Percentiles rank a stretch among this genome's conserved stretches.
These are phyloP conservation scores for Arachis stenosperma DNA, from an alignment of 306 rosid genomes.

Conservation along the genomic window DNA sequence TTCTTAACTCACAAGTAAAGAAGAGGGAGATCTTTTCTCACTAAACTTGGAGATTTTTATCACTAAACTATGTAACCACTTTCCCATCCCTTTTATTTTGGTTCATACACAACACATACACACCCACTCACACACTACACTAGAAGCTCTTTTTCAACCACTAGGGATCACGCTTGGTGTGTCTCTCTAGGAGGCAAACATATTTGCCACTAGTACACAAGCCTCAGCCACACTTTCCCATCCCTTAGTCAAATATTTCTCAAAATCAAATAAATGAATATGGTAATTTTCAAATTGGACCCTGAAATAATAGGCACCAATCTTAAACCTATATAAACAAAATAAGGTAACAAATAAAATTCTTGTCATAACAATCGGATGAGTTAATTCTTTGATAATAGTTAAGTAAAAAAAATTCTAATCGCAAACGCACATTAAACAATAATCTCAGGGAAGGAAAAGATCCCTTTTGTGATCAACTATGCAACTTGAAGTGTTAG, in stretches of 20 bases:
- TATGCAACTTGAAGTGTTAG: conserved; percentile 24
- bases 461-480: conserved; percentile 12
- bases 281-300: background rate
- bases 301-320: background rate
- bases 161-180: no score
- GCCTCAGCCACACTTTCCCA: background rate
- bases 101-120: no score
- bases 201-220: no score
- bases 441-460: conserved; percentile 16
- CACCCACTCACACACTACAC: no score
- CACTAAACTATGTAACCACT: background rate
- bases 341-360: conserved; percentile 1
- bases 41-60: no score
- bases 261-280: conserved; percentile 27
- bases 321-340: background rate
- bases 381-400: conserved; percentile 17
- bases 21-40: conserved; percentile 17
- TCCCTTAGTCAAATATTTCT: conserved; percentile 11
- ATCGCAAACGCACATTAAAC: conserved; percentile 2
- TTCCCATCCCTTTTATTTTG: background rate
- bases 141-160: no score
- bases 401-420: conserved; percentile 19
- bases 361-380: conserved; percentile 12
- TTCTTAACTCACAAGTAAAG: background rate
- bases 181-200: no score